Evolutionary conservation across 768 basidiomycete species (phyloP), one percentile per base, ranked within the genome.

Genomic region (Mycena rosella): DNA sequence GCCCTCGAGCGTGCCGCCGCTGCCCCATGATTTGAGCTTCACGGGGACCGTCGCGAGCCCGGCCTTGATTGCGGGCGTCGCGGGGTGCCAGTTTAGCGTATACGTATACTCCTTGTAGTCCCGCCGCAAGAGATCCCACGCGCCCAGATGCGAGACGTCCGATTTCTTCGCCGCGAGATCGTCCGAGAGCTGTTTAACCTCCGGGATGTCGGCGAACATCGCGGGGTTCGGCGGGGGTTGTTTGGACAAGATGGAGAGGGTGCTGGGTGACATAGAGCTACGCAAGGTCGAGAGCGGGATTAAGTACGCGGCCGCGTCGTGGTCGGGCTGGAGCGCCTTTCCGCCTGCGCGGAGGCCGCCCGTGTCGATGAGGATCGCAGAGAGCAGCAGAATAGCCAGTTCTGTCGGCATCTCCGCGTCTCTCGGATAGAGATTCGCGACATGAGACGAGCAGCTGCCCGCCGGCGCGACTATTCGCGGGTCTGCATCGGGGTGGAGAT

Each of bases 101-200:
- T 88, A 78, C 1, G 78, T 75, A 74, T 96, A 97, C 70, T 97
- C 90, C 77, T 99, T 99, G 84, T 96, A 99, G 79, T 99, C 98
- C n/a, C 98, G 83, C 15, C 95, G 85, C 6, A 99, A 85, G 22
- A 98, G 87, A 74, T 98, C 96, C 62, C 87, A 84, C 0, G 89
- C 88, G 10, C 80, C 81, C 20, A 98, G 84, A 68, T 89, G 85
- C 2, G 87, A 86, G 11, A 99, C 82, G 64, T 91, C 87, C 5
- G 73, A 72, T 76, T 99, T 99, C 79, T 87, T 88, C 3, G 73
- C 71, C 55, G 80, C 65, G 26, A 95, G 84, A 3, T 78, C 75
- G 38, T 76, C 74, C 3, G 85, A 81, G 17, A 95, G 83, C 0
- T 80, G 79, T 68, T 83, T 83, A 53, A 94, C 79, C 5, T 77